These are phyloP conservation scores for Russula virescens DNA, from an alignment of 768 basidiomycete species.

Conservation along the genomic window DNA sequence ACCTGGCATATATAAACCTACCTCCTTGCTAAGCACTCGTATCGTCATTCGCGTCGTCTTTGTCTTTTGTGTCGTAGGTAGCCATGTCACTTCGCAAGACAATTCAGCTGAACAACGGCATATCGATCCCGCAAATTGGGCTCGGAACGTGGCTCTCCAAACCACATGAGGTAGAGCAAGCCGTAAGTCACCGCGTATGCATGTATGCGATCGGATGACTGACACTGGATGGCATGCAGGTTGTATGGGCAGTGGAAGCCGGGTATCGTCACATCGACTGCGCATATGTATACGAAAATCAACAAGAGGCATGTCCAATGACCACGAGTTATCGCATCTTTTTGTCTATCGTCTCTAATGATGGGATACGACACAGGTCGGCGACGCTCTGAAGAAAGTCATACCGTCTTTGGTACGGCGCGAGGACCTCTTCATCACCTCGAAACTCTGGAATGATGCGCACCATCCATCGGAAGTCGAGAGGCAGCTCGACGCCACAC, in stretches of 20 bases:
- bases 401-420: slow-evolving; percentile 73
- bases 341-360: not conserved
- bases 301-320: slow-evolving; percentile 44
- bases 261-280: slow-evolving; percentile 86
- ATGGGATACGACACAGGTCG: slow-evolving; percentile 36
- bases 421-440: slow-evolving; percentile 75
- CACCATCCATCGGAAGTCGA: slow-evolving; percentile 64
- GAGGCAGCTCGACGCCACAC: slow-evolving; percentile 69
- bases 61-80: no score
- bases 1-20: no score
- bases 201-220: not conserved
- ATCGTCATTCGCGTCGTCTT: no score
- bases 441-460: slow-evolving; percentile 76
- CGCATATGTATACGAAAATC: slow-evolving; percentile 75
- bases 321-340: not conserved
- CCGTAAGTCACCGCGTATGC: slow-evolving; percentile 37
- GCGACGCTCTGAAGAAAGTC: slow-evolving; percentile 68
- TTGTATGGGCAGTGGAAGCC: slow-evolving; percentile 64
- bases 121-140: slow-evolving; percentile 66
- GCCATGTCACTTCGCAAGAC: slow-evolving; percentile 40
- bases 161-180: slow-evolving; percentile 68
- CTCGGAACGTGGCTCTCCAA: slow-evolving; percentile 79
- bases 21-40: no score
- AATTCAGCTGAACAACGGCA: slow-evolving; percentile 42
- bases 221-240: slow-evolving; percentile 36